Conservation (phyloP, 768 basidiomycete genomes). For the Nidularia sp. region DNA sequence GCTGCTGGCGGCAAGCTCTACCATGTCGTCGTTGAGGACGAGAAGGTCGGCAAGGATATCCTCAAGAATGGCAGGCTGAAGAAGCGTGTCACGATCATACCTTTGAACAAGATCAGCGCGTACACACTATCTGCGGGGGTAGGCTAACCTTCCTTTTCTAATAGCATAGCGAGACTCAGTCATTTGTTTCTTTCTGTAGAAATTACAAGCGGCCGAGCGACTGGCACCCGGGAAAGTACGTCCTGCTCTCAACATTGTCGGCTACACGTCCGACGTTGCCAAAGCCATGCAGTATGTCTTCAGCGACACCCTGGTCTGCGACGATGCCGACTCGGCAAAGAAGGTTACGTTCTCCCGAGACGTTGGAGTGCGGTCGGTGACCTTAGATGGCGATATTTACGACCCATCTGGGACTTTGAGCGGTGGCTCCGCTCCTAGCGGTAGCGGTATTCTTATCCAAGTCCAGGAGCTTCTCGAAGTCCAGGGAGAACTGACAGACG, state of each 20-base stretch:
- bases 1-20: conserved; percentile 86
- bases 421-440: conserved; percentile 82
- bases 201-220: conserved; percentile 66
- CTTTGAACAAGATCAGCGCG: conserved; percentile 84
- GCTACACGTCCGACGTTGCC: conserved; percentile 75
- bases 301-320: conserved; percentile 87
- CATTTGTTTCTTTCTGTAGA: conserved; percentile 36
- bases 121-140: conserved; percentile 41
- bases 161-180: too few relatives aligned
- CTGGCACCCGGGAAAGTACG: conserved; percentile 79
- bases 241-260: conserved; percentile 85
- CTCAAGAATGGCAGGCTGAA: conserved; percentile 70
- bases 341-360: conserved; percentile 75
- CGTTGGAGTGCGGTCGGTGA: conserved; percentile 78
- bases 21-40: conserved; percentile 92
- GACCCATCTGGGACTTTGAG: conserved; percentile 93
- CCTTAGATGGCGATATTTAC: conserved; percentile 92
- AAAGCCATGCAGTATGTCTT: conserved; percentile 94
- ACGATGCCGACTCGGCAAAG: conserved; percentile 84
- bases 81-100: conserved; percentile 91
- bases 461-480: conserved; percentile 79
- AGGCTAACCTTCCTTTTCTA: conserved; percentile 9
- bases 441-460: conserved; percentile 69
- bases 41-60: conserved; percentile 81
- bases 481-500: conserved; percentile 54